Evolutionary conservation across 2,329 filamentous ascomycete species (phyloP).

Genomic region (Trichoderma semiorbis): DNA sequence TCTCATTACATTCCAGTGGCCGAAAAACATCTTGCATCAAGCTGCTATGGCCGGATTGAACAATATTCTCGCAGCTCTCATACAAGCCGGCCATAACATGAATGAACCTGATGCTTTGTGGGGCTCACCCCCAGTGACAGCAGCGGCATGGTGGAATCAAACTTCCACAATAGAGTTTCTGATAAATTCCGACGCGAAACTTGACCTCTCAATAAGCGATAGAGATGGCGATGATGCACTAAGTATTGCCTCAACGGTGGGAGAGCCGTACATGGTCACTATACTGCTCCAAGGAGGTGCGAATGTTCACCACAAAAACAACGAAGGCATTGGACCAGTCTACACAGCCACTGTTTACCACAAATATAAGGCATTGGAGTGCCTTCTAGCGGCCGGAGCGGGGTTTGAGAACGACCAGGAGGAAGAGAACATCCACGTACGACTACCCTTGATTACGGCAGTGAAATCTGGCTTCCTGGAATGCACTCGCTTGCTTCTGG

Average conservation of each 20-base stretch:
- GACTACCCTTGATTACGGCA: background rate
- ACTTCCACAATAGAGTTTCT: background rate
- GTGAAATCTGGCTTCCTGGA: background rate
- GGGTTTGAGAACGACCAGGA: background rate
- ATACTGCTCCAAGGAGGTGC: background rate
- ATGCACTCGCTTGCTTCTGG: background rate
- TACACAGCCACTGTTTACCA: background rate
- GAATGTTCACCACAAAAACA: background rate
- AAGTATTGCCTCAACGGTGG: too few relatives aligned
- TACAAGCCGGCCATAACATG: background rate
- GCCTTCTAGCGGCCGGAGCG: background rate
- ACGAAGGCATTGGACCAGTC: background rate
- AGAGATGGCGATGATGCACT: too few relatives aligned
- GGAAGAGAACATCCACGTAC: rapidly evolving
- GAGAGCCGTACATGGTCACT: background rate
- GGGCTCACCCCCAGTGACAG: background rate
- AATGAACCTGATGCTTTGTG: background rate
- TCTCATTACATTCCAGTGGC: background rate
- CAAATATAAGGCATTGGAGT: background rate
- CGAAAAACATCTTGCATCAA: background rate
- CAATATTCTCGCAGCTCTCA: background rate
- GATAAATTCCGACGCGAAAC: background rate
- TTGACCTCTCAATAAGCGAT: background rate
- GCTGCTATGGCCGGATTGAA: background rate
- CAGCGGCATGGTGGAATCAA: background rate